Evolutionary conservation across 2,329 filamentous ascomycete species (phyloP).

Genomic region (Daldinia eschscholtzii): DNA sequence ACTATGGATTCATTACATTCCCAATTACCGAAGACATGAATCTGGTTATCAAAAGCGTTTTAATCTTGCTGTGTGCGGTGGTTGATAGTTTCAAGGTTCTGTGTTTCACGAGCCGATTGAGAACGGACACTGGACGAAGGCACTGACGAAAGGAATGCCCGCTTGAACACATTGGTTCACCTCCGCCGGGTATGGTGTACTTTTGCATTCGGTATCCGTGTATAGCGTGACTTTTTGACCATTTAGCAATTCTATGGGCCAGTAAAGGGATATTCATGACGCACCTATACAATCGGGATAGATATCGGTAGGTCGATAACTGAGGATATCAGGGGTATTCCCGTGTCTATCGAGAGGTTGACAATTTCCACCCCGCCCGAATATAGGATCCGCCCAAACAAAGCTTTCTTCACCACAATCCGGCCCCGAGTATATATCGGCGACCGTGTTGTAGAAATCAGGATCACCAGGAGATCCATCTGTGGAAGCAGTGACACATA

Average conservation of each 20-base stretch:
- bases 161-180: slow-evolving; percentile 37
- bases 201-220: slow-evolving; percentile 35
- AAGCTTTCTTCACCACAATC: slow-evolving; percentile 34
- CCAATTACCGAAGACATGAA: neutral
- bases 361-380: slow-evolving; percentile 35
- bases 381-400: slow-evolving; percentile 41
- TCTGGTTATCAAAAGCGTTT: neutral
- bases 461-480: slow-evolving; percentile 27
- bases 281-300: slow-evolving; percentile 37
- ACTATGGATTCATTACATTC: neutral
- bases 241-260: neutral
- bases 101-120: slow-evolving; percentile 10
- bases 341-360: slow-evolving; percentile 36
- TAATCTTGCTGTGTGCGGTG: too few species aligned
- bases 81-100: neutral
- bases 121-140: slow-evolving; percentile 36
- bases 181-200: slow-evolving; percentile 26
- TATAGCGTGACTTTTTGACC: slow-evolving; percentile 24
- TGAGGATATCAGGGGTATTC: slow-evolving; percentile 39
- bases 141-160: slow-evolving; percentile 36
- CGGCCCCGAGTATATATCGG: slow-evolving; percentile 31
- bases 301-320: slow-evolving; percentile 33
- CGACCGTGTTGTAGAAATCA: slow-evolving; percentile 37
- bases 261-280: neutral
- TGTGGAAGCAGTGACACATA: slow-evolving; percentile 8